These are phyloP conservation scores for Fagopyrum homotropicum DNA, from an alignment of 148 eudicot species.

Conservation along the genomic window DNA sequence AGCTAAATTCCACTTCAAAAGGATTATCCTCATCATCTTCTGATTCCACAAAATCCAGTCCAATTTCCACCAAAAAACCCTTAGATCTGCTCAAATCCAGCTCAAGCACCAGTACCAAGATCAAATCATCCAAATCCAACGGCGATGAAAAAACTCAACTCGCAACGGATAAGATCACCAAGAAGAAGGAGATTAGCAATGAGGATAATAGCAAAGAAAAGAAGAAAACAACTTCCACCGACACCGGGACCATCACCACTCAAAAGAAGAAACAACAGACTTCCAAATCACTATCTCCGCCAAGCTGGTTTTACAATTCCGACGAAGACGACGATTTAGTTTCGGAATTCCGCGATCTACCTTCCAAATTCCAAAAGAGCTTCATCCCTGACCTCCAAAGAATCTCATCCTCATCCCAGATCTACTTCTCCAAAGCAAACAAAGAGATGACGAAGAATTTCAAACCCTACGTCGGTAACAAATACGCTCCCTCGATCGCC, in stretches of 20 bases:
- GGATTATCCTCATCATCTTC: constrained; percentile 16
- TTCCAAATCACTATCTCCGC: constrained; percentile 8
- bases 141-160: constrained; percentile 23
- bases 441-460: constrained; percentile 55
- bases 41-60: constrained; percentile 27
- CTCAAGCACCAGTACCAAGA: constrained; percentile 25
- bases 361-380: constrained; percentile 64
- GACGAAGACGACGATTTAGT: constrained; percentile 50
- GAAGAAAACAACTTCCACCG: background rate
- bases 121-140: constrained; percentile 39
- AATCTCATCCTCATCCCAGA: constrained; percentile 57
- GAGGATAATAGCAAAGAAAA: background rate
- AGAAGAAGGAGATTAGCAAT: background rate
- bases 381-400: constrained; percentile 74
- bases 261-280: constrained; percentile 18
- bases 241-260: background rate
- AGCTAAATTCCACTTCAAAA: constrained; percentile 46
- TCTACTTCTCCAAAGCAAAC: constrained; percentile 50
- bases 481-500: constrained; percentile 55
- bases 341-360: constrained; percentile 59
- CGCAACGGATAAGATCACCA: constrained; percentile 10
- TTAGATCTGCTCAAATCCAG: constrained; percentile 40
- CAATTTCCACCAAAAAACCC: constrained; percentile 26
- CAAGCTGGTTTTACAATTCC: constrained; percentile 25
- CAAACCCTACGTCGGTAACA: constrained; percentile 69